These are phyloP conservation scores for Aureobasidium sp. DNA, from an alignment of 2,329 filamentous ascomycete genomes.

Conservation along the genomic window DNA sequence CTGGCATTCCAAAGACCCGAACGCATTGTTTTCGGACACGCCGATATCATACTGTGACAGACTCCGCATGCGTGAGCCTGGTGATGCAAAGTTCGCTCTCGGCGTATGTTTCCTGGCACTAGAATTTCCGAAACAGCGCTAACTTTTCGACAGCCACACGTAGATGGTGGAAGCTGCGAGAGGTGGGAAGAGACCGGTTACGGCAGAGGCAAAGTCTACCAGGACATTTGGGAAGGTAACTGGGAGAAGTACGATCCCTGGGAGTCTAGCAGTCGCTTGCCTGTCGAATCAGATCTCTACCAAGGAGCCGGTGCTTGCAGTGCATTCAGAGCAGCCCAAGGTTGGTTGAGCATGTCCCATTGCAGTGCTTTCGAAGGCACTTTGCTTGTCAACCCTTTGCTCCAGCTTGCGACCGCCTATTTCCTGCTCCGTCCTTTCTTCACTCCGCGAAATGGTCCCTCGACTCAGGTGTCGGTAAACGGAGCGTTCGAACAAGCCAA, in stretches of 20 bases:
- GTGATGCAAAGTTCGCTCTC: constrained; percentile 42
- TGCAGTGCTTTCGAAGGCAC: constrained; percentile 69
- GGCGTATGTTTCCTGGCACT: constrained; percentile 25
- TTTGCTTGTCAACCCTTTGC: constrained; percentile 69
- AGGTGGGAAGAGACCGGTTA: constrained; percentile 54
- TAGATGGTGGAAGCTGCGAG: constrained; percentile 43
- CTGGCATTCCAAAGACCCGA: constrained; percentile 38
- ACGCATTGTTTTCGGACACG: constrained; percentile 36
- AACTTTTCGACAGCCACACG: constrained; percentile 34
- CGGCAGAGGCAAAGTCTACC: constrained; percentile 56
- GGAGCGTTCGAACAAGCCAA: constrained; percentile 29
- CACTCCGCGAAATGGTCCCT: constrained; percentile 36
- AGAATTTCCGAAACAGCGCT: not conserved
- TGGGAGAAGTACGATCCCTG: constrained; percentile 77
- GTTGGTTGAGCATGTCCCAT: constrained; percentile 75
- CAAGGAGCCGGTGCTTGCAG: constrained; percentile 72
- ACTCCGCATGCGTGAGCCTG: constrained; percentile 45
- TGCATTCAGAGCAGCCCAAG: constrained; percentile 84
- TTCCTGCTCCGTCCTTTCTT: constrained; percentile 81
- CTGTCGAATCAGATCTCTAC: constrained; percentile 66
- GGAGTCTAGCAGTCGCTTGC: constrained; percentile 62
- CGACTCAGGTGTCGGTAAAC: constrained; percentile 26
- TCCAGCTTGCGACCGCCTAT: constrained; percentile 69
- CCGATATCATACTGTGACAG: constrained; percentile 42
- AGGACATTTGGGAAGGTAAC: constrained; percentile 58